Conservation (phyloP, 805 yeast genomes). For the Yarrowia sp. region DNA sequence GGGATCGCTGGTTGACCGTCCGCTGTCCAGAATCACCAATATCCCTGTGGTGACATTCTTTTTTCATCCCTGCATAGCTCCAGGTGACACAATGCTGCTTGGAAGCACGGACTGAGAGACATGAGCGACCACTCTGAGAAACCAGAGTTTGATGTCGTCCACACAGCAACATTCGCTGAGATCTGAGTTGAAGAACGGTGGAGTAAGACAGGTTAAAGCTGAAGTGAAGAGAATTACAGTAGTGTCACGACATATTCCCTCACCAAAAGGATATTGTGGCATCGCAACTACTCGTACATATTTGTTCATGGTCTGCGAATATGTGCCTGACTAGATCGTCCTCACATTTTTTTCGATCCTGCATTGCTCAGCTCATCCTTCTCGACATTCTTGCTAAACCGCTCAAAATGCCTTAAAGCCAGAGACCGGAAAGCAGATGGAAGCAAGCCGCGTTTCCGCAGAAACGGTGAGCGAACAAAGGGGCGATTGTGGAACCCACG, state of each 20-base stretch:
- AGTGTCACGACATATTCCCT: not conserved
- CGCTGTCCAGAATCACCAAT: no score
- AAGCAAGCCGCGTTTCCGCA: slow-evolving; percentile 9
- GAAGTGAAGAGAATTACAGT: not conserved
- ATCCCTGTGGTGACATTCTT: not conserved
- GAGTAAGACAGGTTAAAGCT: slow-evolving; percentile 6
- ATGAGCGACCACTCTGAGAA: not conserved
- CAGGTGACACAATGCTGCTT: not conserved
- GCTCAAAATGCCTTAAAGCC: slow-evolving; percentile 14
- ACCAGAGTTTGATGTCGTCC: not conserved
- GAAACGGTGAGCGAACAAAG: not conserved
- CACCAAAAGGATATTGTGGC: not conserved
- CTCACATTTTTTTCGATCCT: no score
- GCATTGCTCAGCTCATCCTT: no score
- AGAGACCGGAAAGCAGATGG: not conserved
- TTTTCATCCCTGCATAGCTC: not conserved
- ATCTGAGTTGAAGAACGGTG: slow-evolving; percentile 12
- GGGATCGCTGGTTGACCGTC: no score
- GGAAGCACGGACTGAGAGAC: not conserved
- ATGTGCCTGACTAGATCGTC: no score
- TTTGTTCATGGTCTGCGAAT: no score
- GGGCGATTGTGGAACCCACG: slow-evolving; percentile 6
- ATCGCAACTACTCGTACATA: no score
- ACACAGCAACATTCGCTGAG: slow-evolving; percentile 11
- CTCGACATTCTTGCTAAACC: slow-evolving; percentile 1